Evolutionary conservation across 2,329 filamentous ascomycete species (phyloP).

Genomic region (Dothideomycetes sp.): DNA sequence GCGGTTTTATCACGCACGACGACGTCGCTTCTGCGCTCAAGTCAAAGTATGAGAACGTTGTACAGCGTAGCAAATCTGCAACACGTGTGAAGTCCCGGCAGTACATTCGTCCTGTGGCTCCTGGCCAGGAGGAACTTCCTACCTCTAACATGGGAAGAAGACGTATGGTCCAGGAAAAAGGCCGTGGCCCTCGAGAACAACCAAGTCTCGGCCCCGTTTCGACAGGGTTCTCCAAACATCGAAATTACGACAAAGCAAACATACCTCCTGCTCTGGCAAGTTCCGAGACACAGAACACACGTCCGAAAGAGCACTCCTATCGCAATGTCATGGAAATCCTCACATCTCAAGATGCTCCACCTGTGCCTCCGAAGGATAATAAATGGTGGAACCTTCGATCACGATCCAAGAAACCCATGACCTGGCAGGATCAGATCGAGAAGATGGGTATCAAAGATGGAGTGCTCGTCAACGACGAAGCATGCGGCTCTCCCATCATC

Average conservation of each 20-base stretch:
- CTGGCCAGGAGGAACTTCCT: background rate
- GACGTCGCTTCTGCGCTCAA: conserved; percentile 13
- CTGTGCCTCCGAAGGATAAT: conserved; percentile 17
- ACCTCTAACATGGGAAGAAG: too few relatives aligned
- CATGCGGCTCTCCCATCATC: conserved; percentile 20
- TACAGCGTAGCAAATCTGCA: conserved; percentile 12
- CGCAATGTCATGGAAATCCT: conserved; percentile 18
- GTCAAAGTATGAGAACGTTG: conserved; percentile 9
- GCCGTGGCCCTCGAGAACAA: background rate
- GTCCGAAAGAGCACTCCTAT: conserved; percentile 6
- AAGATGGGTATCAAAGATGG: conserved; percentile 31
- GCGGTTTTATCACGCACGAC: conserved; percentile 9
- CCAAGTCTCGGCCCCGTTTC: background rate
- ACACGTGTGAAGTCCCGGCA: background rate
- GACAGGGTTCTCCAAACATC: conserved; percentile 6
- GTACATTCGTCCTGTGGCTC: background rate
- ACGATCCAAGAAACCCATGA: conserved; percentile 29
- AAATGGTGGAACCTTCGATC: conserved; percentile 24
- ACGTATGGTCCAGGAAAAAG: too few relatives aligned
- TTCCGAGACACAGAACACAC: conserved; percentile 15
- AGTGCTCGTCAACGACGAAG: conserved; percentile 31
- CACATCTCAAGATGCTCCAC: conserved; percentile 11
- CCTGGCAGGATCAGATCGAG: conserved; percentile 35
- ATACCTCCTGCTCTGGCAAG: conserved; percentile 8
- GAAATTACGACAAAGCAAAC: conserved; percentile 9